Evolutionary conservation across 2,329 filamentous ascomycete genomes (phyloP), one percentile per base, ranked within the genome.

Genomic region (Aspergillus terreus): DNA sequence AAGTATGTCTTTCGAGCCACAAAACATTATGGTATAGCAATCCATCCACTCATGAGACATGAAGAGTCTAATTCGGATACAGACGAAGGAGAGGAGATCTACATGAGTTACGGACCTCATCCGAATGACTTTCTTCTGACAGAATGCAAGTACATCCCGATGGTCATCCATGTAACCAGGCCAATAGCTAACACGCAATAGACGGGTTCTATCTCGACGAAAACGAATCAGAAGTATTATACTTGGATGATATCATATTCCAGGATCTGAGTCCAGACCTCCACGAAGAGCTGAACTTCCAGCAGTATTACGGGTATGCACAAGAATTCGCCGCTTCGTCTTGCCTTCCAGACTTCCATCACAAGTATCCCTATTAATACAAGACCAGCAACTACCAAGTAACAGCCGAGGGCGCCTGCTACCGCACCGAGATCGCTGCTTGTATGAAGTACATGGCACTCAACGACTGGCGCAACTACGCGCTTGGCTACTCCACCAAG

Each of bases 101-200:
- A 66, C 50, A 72, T 75, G 60, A 74, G 70, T 21, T 76, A 76
- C 42, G 73, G 73, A 4, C 61, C 64, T 47, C 73, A 76, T 58
- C 63, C 71, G 1, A 75, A 72, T 53, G 73, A 76, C 55, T 69
- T 73, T 40, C 67, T 76, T 10, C 58, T 74, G 27, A 62, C 67
- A 25, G 73, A 76, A 64, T 76, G 73, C 75, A 55, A 61, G 69
- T 10, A 14, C 32, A 14, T 4, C n/a, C 6, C 30, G 30, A 2
- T 14, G 3, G 17, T 32, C 52, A 12, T 23, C 17, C 17, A 38
- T 43, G 6, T 27, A 15, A 25, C 9, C 19, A 44, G n/a, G n/a
- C n/a, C 32, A 44, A 30, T 9, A 30, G 27, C 44, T 54, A 35
- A 52, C 15, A 23, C 12, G 21, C 7, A 50, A 10, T 40, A 76